Evolutionary conservation across 2,329 filamentous ascomycete genomes (phyloP).

Genomic region (Chaetothyriales sp.): DNA sequence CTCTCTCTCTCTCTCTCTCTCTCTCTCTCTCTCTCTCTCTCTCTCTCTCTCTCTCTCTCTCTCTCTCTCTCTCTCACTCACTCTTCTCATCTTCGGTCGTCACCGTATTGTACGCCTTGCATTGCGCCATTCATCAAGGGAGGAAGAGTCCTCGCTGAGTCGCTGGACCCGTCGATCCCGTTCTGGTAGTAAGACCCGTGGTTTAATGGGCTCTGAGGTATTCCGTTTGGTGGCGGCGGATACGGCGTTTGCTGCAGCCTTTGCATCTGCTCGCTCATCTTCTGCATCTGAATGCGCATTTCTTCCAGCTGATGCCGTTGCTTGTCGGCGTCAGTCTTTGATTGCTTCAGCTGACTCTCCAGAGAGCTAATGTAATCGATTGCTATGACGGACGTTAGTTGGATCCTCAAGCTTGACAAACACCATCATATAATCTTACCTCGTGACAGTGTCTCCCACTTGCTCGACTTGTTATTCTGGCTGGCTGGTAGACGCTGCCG

Average conservation of each 20-base stretch:
- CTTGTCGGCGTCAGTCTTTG: slow-evolving; percentile 23
- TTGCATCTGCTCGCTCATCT: slow-evolving; percentile 21
- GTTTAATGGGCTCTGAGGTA: slow-evolving; percentile 12
- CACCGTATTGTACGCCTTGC: slow-evolving; percentile 38
- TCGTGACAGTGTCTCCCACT: slow-evolving; percentile 36
- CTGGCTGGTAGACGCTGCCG: slow-evolving; percentile 29
- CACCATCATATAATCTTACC: slow-evolving; percentile 22
- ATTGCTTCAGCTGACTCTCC: slow-evolving; percentile 26
- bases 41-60: no score
- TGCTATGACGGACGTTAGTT: slow-evolving; percentile 19
- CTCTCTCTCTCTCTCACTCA: no score
- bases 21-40: no score
- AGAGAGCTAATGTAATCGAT: slow-evolving; percentile 34
- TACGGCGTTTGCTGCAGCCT: slow-evolving; percentile 16
- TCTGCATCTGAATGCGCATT: slow-evolving; percentile 21
- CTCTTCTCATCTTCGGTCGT: slow-evolving; percentile 27
- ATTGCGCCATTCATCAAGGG: slow-evolving; percentile 33
- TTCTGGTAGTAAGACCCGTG: slow-evolving; percentile 13
- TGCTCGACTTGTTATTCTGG: slow-evolving; percentile 37
- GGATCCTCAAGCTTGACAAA: background rate
- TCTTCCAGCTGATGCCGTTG: slow-evolving; percentile 19
- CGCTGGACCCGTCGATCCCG: slow-evolving; percentile 15
- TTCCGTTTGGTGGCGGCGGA: slow-evolving; percentile 13
- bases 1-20: no score
- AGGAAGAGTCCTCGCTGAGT: slow-evolving; percentile 32